Base-by-base conservation (phyloP, 768 basidiomycete genomes). In the Zangia roseola region DNA sequence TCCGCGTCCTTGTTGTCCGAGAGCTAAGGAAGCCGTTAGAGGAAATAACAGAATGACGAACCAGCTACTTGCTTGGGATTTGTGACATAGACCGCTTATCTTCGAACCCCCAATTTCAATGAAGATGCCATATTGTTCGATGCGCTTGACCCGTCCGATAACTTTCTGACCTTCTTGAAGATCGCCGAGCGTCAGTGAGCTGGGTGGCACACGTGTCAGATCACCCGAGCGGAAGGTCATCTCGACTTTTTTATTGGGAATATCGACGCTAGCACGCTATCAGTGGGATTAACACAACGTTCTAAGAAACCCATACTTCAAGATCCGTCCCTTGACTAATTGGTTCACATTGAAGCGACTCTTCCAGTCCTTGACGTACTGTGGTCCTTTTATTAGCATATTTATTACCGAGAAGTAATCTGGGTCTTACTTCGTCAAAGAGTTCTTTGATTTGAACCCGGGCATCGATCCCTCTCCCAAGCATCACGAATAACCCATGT, bases 321-420 rank as follows among this genome's bases (percentile, higher is more conserved):
- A 68, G 60, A 98, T 81, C 43, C 89, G 82, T 41, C 94, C 95
- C 55, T 84, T 87, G 12, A 97, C 91, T 3, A 97, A 65, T 59
- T 97, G 92, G 58, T 90, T 84, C 34, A 78, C 70, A 53, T 78
- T 70, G 67, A 97, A 97, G 19, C 77, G 80, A 23, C 77, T 73
- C 70, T 94, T 88, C 95, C 95, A 99, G 34, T 97, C 94, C 69
- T 97, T 97, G 60, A 97, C 81, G 68, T 81, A 98, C 91, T 97
- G 57, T 35, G 20, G 19, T 52, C 38, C 33, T 7, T 37, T 36
- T 53, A 16, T 59, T 28, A 66, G 55, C 14, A 46, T 33, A 24
- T 40, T 3, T 13, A 17, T 10, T 10, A 4, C 17, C 10, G 10
- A 1, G 16, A 47, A 44, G 23, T 23, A 47, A 12, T 16, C 49